These are phyloP conservation scores for Gossypium bickii DNA, from an alignment of 345 rosid genomes.

Conservation along the genomic window DNA sequence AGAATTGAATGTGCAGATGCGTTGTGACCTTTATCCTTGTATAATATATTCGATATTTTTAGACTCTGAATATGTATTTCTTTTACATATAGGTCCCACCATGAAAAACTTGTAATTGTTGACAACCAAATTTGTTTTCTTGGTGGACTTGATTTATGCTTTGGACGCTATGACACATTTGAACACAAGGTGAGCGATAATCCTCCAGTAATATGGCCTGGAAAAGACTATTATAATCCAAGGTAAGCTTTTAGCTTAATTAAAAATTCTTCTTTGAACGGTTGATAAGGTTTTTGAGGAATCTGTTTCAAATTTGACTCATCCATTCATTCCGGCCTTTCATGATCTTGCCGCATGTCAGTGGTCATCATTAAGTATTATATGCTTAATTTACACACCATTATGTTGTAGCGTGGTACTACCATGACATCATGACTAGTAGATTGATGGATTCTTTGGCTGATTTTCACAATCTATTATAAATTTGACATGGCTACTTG, in stretches of 20 bases:
- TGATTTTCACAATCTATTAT: conserved; percentile 6
- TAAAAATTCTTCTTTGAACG: neutral
- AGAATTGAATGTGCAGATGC: neutral
- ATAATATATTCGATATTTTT: conserved; percentile 14
- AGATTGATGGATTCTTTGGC: neutral
- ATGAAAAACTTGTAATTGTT: conserved; percentile 89
- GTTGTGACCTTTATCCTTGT: neutral
- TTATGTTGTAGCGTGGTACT: neutral
- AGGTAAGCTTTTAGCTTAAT: conserved; percentile 46
- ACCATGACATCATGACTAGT: neutral
- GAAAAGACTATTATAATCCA: conserved; percentile 98
- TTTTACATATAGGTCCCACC: conserved; percentile 86
- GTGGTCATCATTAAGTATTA: neutral
- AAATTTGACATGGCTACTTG: conserved; percentile 1
- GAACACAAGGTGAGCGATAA: conserved; percentile 82
- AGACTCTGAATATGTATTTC: conserved; percentile 28
- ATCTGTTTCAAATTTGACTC: neutral
- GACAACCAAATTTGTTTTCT: conserved; percentile 89
- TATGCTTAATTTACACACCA: neutral
- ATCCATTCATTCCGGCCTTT: conserved; percentile 2
- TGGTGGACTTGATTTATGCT: conserved; percentile 96
- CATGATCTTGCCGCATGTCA: neutral
- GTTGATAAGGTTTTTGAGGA: neutral
- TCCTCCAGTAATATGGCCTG: conserved; percentile 85
- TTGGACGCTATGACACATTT: conserved; percentile 89